phyloP scores from a whole-genome alignment of 176 grass and related monocot species.

The Avena insularis region DNA sequence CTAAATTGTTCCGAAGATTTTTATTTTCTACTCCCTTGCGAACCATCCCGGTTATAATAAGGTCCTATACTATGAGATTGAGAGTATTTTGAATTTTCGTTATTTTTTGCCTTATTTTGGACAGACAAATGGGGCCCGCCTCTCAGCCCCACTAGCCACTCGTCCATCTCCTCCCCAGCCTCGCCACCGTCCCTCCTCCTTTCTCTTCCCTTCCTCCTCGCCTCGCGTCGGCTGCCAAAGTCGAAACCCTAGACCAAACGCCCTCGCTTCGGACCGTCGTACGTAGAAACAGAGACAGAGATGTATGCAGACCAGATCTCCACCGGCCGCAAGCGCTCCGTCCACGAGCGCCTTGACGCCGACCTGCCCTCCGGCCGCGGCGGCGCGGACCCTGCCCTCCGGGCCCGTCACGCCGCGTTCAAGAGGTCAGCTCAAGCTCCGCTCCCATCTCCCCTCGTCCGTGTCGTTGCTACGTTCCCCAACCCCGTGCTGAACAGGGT shows the following conservation, averaged over 20 bases:
- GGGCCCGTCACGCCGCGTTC: slow-evolving; percentile 37
- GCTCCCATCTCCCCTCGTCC: background rate
- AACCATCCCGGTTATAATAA: too few species aligned
- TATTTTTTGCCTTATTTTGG: background rate
- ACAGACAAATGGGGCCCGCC: background rate
- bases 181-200: background rate
- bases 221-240: slow-evolving; percentile 7
- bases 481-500: background rate
- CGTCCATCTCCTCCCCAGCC: background rate
- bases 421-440: slow-evolving; percentile 52
- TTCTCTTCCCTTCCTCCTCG: background rate
- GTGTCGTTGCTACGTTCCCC: background rate
- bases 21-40: too few species aligned
- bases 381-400: slow-evolving; percentile 32
- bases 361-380: slow-evolving; percentile 40
- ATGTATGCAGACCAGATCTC: slow-evolving; percentile 72
- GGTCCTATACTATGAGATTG: too few species aligned
- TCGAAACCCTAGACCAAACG: slow-evolving; percentile 50
- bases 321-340: slow-evolving; percentile 57
- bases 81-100: too few species aligned
- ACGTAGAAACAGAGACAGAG: background rate
- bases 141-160: background rate
- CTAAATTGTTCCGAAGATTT: too few species aligned
- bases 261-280: background rate
- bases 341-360: slow-evolving; percentile 59